Percentiles rank a stretch among this genome's conserved stretches.
Conservation (phyloP, 2,329 filamentous ascomycete genomes). For the Orbilia quercus region DNA sequence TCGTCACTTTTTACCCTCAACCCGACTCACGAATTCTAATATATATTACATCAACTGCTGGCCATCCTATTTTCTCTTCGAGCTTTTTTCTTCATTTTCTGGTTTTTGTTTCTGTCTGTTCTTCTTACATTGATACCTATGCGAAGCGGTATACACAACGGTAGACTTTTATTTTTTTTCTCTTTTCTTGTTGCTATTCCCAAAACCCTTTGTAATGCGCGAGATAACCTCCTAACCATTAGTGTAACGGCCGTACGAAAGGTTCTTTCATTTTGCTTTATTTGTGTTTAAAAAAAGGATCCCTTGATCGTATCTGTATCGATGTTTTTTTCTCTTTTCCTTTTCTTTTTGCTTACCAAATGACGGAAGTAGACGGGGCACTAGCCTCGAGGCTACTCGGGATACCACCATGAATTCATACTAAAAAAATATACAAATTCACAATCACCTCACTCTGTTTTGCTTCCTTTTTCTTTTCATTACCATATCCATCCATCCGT, state of each 20-base stretch:
- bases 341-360: conserved; percentile 29
- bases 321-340: conserved; percentile 20
- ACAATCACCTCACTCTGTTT: conserved; percentile 6
- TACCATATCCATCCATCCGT: no score
- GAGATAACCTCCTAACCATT: conserved; percentile 15
- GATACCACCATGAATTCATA: conserved; percentile 37
- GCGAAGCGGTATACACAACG: conserved; percentile 52
- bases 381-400: no score
- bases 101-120: conserved; percentile 12
- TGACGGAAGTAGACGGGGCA: conserved; percentile 54
- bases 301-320: conserved; percentile 28
- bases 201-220: conserved; percentile 45
- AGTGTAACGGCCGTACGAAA: conserved; percentile 55
- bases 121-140: conserved; percentile 43
- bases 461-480: conserved; percentile 15
- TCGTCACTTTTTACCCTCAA: conserved; percentile 3
- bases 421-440: conserved; percentile 40
- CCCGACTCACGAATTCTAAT: conserved; percentile 29
- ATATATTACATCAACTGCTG: conserved; percentile 30
- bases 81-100: conserved; percentile 6
- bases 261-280: conserved; percentile 13
- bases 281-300: conserved; percentile 21
- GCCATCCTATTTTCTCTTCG: conserved; percentile 15
- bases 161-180: conserved; percentile 45
- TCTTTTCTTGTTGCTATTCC: conserved; percentile 9